Evolutionary conservation across 2,329 filamentous ascomycete genomes (phyloP), one percentile per base, ranked within the genome.

Genomic region (Colletotrichum musae): DNA sequence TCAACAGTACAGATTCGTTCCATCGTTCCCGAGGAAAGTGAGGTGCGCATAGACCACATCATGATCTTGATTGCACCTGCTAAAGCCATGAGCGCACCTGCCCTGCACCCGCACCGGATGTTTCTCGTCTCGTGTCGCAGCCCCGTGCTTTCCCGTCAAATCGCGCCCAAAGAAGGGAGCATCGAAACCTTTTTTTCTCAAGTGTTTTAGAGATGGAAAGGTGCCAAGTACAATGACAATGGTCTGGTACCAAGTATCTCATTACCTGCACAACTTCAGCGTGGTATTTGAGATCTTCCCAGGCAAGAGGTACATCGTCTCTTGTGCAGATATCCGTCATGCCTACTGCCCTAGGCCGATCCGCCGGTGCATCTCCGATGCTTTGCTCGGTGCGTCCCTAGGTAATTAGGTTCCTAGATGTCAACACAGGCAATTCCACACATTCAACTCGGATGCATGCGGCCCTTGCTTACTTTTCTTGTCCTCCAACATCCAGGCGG

Each of bases 331-430:
- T 36, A 36, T 36, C 10, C 32, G 32, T 36, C 32, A 36, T 36
- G 32, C 32, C 32, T 6, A 36, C 32, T 36, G 32, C 9, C 32
- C 21, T 24, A 24, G 21, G 10, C 32, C 32, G 9, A 59, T 52
- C 36, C 15, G 45, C 62, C 56, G 54, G 32, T 36, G 32, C 45
- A 58, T n/a, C 24, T 59, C 32, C 32, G 61, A 52, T 58, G 53
- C 16, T 45, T 36, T 39, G 58, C 58, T 61, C 58, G 58, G 58
- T 41, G 10, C 7, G 6, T 36, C 7, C 32, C 32, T 10, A 36
- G 18, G 18, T 18, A 18, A 18, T 18, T 18, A 18, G 18, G 18
- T 18, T 18, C 21, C 21, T 4, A 24, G 2, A 4, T 24, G 3
- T 4, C 21, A 24, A 24, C 21, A 24, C 21, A 24, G 21, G 21